A percentile compares a stretch with the other conserved stretches of the same genome.
These are phyloP conservation scores for Suhomyces xylopsoci DNA, from an alignment of 805 yeast genomes.

Conservation along the genomic window DNA sequence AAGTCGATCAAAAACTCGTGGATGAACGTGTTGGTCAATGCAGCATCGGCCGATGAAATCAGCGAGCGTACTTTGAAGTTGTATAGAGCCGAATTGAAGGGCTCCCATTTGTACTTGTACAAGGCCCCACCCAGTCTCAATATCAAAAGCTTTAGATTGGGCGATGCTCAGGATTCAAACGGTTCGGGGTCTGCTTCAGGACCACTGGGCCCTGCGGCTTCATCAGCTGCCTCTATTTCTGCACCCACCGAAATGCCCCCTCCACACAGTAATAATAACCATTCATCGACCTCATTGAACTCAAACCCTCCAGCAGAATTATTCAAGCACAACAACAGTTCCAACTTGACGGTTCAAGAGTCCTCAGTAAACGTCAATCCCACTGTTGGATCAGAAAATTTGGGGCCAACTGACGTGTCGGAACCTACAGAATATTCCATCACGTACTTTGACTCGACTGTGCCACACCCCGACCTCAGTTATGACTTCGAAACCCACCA, in stretches of 20 bases:
- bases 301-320: slow-evolving; percentile 10
- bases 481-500: slow-evolving; percentile 44
- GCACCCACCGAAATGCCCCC: not conserved
- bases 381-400: not conserved
- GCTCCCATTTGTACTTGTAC: slow-evolving; percentile 61
- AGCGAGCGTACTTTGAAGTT: slow-evolving; percentile 42
- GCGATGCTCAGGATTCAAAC: slow-evolving; percentile 4
- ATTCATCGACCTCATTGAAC: slow-evolving; percentile 1
- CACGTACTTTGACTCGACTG: slow-evolving; percentile 21
- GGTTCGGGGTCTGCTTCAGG: not conserved
- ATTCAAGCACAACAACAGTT: slow-evolving; percentile 15
- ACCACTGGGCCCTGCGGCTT: not conserved
- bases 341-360: slow-evolving; percentile 13
- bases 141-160: slow-evolving; percentile 28
- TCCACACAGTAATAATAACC: not conserved
- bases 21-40: slow-evolving; percentile 36
- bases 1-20: slow-evolving; percentile 31
- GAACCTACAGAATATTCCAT: slow-evolving; percentile 13
- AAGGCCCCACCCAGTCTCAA: slow-evolving; percentile 52
- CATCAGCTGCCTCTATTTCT: not conserved
- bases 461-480: slow-evolving; percentile 37
- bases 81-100: slow-evolving; percentile 65
- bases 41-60: slow-evolving; percentile 29
- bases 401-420: not conserved
- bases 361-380: slow-evolving; percentile 2